These are phyloP conservation scores for Euphrasia confusa DNA, from an alignment of 257 asterid species.

Conservation along the genomic window DNA sequence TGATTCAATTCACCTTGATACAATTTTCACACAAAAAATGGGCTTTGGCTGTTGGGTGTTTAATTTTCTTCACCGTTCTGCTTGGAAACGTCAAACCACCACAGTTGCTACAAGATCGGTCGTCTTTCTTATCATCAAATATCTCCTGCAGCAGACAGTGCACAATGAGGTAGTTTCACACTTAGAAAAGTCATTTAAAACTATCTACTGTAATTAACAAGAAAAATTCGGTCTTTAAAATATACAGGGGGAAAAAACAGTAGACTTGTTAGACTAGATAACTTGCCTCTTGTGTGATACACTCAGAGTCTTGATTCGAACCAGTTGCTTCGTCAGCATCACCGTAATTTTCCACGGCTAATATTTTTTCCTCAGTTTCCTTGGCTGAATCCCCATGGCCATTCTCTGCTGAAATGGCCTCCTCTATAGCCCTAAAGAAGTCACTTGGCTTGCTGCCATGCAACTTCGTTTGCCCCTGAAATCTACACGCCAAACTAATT, in stretches of 20 bases:
- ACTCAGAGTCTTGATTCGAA: slow-evolving; percentile 64
- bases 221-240: not conserved
- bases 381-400: slow-evolving; percentile 37
- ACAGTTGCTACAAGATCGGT: slow-evolving; percentile 70
- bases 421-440: slow-evolving; percentile 76
- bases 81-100: slow-evolving; percentile 52
- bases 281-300: slow-evolving; percentile 62
- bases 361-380: slow-evolving; percentile 38
- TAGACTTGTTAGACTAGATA: slow-evolving; percentile 7
- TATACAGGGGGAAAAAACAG: not conserved
- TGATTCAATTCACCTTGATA: slow-evolving; percentile 53
- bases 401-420: slow-evolving; percentile 64
- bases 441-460: slow-evolving; percentile 84
- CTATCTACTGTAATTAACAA: not conserved
- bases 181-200: slow-evolving; percentile 19
- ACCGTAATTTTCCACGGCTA: slow-evolving; percentile 30
- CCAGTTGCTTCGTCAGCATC: slow-evolving; percentile 74
- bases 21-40: slow-evolving; percentile 74
- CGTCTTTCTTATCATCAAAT: slow-evolving; percentile 40
- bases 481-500: slow-evolving; percentile 42
- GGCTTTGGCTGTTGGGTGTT: slow-evolving; percentile 33
- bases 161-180: slow-evolving; percentile 19
- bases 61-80: slow-evolving; percentile 66
- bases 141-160: slow-evolving; percentile 43
- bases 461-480: slow-evolving; percentile 89